These are phyloP conservation scores for Nakazawaea molendinolei DNA, from an alignment of 805 yeast species.

Conservation along the genomic window DNA sequence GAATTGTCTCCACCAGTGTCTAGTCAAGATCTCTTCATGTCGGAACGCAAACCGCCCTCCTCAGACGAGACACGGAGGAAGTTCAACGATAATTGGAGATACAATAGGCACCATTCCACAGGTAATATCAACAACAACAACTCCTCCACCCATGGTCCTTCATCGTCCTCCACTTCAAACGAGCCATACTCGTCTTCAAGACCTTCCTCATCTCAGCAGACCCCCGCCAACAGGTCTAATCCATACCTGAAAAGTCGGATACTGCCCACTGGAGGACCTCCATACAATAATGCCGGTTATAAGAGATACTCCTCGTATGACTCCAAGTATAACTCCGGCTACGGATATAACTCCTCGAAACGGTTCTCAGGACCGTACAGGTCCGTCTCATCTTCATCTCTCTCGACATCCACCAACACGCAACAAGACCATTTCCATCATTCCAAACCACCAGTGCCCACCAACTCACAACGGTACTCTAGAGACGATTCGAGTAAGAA, in stretches of 20 bases:
- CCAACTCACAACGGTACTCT: too few species aligned
- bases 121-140: background rate
- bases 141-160: background rate
- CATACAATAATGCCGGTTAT: constrained; percentile 1
- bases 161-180: background rate
- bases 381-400: constrained; percentile 5
- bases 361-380: constrained; percentile 7
- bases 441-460: background rate
- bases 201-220: background rate
- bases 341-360: constrained; percentile 3
- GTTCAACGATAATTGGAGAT: constrained; percentile 9
- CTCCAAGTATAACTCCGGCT: constrained; percentile 4
- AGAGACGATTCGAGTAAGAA: background rate
- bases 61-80: constrained; percentile 10
- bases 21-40: too few species aligned
- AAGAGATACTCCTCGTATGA: constrained; percentile 4
- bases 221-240: background rate
- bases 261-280: background rate
- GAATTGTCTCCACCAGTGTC: too few species aligned
- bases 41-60: constrained; percentile 11
- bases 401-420: background rate
- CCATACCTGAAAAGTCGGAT: background rate
- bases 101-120: constrained; percentile 5
- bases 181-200: background rate
- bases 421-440: constrained; percentile 3